phyloP scores from a whole-genome alignment of 139 green algal genomes.

The Micractinium conductrix region DNA sequence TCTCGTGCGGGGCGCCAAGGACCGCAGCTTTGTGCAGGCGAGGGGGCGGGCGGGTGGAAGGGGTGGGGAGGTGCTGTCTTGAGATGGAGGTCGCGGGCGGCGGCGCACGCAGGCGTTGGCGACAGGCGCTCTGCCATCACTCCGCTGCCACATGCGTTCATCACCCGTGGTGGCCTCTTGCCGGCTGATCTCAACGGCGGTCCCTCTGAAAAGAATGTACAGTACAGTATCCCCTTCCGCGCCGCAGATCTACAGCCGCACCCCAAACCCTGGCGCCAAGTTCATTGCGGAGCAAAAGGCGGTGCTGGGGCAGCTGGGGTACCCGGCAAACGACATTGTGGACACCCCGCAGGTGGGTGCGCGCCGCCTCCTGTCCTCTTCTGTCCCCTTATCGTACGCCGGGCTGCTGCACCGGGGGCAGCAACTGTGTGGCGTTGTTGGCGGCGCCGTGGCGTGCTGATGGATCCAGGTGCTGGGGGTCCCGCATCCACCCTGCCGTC shows the following conservation, averaged over 20 bases:
- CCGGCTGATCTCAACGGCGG: no score
- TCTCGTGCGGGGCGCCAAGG: conserved; percentile 53
- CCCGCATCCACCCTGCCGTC: background rate
- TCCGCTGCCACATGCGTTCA: no score
- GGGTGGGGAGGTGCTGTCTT: background rate
- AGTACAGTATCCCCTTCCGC: background rate
- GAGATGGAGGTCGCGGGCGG: background rate
- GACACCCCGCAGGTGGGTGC: conserved; percentile 53
- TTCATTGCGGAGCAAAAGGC: conserved; percentile 54
- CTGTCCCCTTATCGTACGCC: conserved; percentile 42
- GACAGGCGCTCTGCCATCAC: no score
- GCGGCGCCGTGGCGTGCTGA: no score
- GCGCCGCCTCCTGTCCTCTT: conserved; percentile 6
- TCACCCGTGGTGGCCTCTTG: no score
- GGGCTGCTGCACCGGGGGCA: background rate
- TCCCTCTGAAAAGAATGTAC: no score
- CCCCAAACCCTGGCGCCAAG: conserved; percentile 50
- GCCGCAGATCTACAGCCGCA: conserved; percentile 57
- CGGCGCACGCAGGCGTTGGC: no score
- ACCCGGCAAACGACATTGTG: conserved; percentile 42
- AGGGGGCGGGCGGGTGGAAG: background rate
- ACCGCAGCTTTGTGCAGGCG: conserved; percentile 58
- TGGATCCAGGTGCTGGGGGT: background rate
- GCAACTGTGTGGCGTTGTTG: no score
- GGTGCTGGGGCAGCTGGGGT: conserved; percentile 42